Percentiles rank a stretch among this genome's conserved stretches.
Evolutionary conservation across 345 rosid species (phyloP).

Genomic region (Heritiera fomes): DNA sequence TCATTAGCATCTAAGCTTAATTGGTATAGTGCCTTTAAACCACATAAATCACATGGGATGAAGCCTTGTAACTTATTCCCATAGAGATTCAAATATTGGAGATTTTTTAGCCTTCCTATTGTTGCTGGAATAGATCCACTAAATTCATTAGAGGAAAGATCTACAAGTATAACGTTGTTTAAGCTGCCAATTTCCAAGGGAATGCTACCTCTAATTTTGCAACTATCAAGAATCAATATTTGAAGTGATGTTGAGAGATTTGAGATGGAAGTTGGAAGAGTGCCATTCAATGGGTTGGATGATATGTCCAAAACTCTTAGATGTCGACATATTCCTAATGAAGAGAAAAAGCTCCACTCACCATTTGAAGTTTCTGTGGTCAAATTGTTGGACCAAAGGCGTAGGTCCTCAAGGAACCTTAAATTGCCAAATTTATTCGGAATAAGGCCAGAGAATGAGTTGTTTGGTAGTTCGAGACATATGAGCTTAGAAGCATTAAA

Average conservation of each 20-base stretch:
- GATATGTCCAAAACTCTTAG: not conserved
- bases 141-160: not conserved
- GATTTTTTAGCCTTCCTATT: slow-evolving; percentile 8
- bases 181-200: slow-evolving; percentile 21
- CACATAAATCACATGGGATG: not conserved
- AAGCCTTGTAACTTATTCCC: not conserved
- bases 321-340: not conserved
- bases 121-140: slow-evolving; percentile 16
- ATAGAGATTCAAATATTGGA: slow-evolving; percentile 12
- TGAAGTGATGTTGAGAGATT: slow-evolving; percentile 22
- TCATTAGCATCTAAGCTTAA: not conserved
- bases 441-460: not conserved
- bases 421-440: slow-evolving; percentile 15
- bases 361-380: not conserved
- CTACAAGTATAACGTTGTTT: not conserved
- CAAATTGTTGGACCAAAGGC: not conserved
- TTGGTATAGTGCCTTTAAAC: not conserved
- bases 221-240: not conserved
- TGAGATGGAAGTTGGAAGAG: slow-evolving; percentile 15
- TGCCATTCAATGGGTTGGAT: not conserved
- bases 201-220: slow-evolving; percentile 16
- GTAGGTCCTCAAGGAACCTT: not conserved
- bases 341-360: not conserved
- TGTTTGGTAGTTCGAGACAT: not conserved
- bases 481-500: slow-evolving; percentile 25